A percentile compares a stretch with the other conserved stretches of the same genome.
These are phyloP conservation scores for Podospora pseudoanserina DNA, from an alignment of 495 filamentous ascomycete species.

Conservation along the genomic window DNA sequence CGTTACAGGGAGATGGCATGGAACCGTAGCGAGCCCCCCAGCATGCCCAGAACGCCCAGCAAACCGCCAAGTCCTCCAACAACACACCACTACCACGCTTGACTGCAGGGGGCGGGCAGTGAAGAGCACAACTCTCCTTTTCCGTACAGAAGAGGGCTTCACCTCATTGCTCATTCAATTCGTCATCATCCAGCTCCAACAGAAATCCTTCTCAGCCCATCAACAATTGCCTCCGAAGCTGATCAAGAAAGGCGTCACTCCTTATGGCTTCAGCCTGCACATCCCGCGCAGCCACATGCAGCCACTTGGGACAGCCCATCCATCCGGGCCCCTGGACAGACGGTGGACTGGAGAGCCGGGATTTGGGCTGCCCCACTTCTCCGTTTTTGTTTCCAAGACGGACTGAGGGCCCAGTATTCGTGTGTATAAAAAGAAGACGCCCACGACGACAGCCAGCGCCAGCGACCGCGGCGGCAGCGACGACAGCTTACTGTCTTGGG, in stretches of 20 bases:
- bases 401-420: no score
- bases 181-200: not conserved
- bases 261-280: no score
- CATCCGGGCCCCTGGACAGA: not conserved
- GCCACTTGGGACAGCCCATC: not conserved
- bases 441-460: no score
- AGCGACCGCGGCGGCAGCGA: no score
- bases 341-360: no score
- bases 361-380: no score
- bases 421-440: no score
- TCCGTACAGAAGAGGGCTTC: no score
- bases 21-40: constrained; percentile 2
- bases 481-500: no score
- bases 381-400: no score
- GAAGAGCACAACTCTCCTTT: no score
- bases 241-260: not conserved
- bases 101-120: not conserved
- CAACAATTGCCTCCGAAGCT: not conserved
- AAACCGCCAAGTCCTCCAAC: constrained; percentile 4
- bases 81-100: constrained; percentile 7
- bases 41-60: not conserved
- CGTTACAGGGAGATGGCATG: not conserved
- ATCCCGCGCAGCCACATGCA: not conserved
- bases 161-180: not conserved
- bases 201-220: no score